These are phyloP conservation scores for Kodamaea kakaduensis DNA, from an alignment of 805 yeast genomes.

Conservation along the genomic window DNA sequence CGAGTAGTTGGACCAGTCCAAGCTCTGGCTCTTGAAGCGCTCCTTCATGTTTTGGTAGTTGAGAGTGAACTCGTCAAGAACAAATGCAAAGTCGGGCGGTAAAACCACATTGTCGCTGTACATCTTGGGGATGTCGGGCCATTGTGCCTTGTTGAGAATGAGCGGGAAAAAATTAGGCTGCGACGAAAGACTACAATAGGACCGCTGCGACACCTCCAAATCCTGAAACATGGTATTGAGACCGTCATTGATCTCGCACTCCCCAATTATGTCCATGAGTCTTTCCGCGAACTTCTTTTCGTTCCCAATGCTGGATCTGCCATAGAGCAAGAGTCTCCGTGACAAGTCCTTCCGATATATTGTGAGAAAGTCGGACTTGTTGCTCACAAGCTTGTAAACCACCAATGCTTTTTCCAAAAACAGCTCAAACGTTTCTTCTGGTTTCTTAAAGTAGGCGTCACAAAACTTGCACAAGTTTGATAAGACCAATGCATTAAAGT, in stretches of 20 bases:
- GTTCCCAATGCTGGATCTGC: slow-evolving; percentile 14
- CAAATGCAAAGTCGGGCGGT: slow-evolving; percentile 19
- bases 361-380: slow-evolving; percentile 30
- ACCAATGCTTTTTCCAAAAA: slow-evolving; percentile 16
- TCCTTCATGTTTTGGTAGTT: slow-evolving; percentile 19
- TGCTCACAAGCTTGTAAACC: slow-evolving; percentile 31
- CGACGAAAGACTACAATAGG: slow-evolving; percentile 16
- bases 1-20: slow-evolving; percentile 41
- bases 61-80: slow-evolving; percentile 20
- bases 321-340: slow-evolving; percentile 29
- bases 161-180: slow-evolving; percentile 23
- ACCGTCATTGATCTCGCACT: slow-evolving; percentile 25
- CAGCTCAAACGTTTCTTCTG: slow-evolving; percentile 13
- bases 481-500: slow-evolving; percentile 16
- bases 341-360: slow-evolving; percentile 35
- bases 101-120: slow-evolving; percentile 12
- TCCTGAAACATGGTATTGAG: slow-evolving; percentile 35
- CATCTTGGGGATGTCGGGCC: slow-evolving; percentile 39
- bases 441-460: slow-evolving; percentile 23
- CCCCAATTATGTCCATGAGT: slow-evolving; percentile 28
- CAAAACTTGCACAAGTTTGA: slow-evolving; percentile 28
- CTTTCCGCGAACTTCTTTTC: slow-evolving; percentile 22
- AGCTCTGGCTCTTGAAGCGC: slow-evolving; percentile 20
- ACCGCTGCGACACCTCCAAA: slow-evolving; percentile 18
- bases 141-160: slow-evolving; percentile 31